A percentile compares a stretch with the other conserved stretches of the same genome.
phyloP scores from a whole-genome alignment of 2,329 filamentous ascomycete genomes.

The Sclerotinia spermophila region DNA sequence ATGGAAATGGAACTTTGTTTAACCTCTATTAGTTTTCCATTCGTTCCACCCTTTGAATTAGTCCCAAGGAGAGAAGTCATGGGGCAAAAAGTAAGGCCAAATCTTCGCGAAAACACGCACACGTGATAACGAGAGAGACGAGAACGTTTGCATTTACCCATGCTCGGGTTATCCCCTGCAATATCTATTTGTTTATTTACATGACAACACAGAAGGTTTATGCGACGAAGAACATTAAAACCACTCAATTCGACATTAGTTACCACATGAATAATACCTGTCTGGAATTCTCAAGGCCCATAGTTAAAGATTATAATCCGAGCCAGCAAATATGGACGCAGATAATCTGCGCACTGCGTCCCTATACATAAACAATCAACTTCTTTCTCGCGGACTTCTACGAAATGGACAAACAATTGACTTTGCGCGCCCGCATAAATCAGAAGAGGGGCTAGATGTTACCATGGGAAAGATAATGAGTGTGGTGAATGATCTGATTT shows the following conservation, averaged over 20 bases:
- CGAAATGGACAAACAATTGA: slow-evolving; percentile 72
- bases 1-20: background rate
- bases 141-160: slow-evolving; percentile 1
- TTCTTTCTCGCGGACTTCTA: slow-evolving; percentile 62
- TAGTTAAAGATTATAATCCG: background rate
- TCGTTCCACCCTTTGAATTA: background rate
- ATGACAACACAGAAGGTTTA: slow-evolving; percentile 18
- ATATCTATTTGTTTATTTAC: slow-evolving; percentile 15
- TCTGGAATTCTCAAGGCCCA: background rate
- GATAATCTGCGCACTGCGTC: slow-evolving; percentile 65
- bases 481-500: slow-evolving; percentile 86
- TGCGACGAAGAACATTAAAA: slow-evolving; percentile 4
- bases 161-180: background rate
- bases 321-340: slow-evolving; percentile 31
- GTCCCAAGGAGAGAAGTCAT: background rate
- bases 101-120: background rate
- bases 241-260: background rate
- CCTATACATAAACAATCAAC: slow-evolving; percentile 69
- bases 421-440: slow-evolving; percentile 69
- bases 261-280: background rate
- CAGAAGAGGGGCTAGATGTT: slow-evolving; percentile 57
- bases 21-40: background rate
- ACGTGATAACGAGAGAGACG: slow-evolving; percentile 13
- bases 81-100: background rate
- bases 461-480: slow-evolving; percentile 87